A percentile compares a stretch with the other conserved stretches of the same genome.
Conservation (phyloP, 163 green algal species). For the Scenedesmus sp. region DNA sequence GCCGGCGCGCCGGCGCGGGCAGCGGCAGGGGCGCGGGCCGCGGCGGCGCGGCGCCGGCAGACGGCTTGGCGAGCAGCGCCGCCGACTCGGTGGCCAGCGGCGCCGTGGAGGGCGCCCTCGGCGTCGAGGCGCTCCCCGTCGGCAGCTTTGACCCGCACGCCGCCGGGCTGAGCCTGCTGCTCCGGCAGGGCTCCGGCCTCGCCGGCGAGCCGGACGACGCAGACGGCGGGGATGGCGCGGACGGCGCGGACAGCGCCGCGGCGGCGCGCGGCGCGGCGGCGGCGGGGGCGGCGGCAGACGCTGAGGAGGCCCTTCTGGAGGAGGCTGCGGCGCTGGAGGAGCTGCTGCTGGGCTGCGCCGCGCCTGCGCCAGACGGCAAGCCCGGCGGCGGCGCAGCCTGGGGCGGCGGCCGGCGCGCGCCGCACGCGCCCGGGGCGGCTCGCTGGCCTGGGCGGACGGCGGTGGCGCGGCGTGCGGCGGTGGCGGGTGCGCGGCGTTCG, state of each 20-base stretch:
- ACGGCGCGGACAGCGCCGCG: background rate
- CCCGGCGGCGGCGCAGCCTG: background rate
- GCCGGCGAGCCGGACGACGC: no score
- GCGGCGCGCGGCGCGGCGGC: background rate
- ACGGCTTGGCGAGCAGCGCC: background rate
- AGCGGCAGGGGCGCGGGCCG: background rate
- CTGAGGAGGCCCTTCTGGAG: background rate
- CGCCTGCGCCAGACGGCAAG: background rate
- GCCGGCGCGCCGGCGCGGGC: background rate
- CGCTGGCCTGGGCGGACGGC: background rate
- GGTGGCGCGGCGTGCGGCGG: background rate
- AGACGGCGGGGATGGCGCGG: background rate
- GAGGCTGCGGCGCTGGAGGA: background rate
- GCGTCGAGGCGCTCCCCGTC: conserved; percentile 3
- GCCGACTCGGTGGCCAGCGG: background rate
- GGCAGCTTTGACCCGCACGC: conserved; percentile 10
- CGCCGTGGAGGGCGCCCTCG: background rate
- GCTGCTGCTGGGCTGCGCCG: background rate
- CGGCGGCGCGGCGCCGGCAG: background rate
- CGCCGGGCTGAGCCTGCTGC: background rate
- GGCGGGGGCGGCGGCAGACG: background rate
- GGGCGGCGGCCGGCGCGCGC: background rate
- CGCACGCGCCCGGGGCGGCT: background rate
- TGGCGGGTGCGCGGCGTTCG: background rate
- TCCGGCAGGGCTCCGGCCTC: background rate